phyloP scores from a whole-genome alignment of 164 flowering plant species.

The Buxus sempervirens region DNA sequence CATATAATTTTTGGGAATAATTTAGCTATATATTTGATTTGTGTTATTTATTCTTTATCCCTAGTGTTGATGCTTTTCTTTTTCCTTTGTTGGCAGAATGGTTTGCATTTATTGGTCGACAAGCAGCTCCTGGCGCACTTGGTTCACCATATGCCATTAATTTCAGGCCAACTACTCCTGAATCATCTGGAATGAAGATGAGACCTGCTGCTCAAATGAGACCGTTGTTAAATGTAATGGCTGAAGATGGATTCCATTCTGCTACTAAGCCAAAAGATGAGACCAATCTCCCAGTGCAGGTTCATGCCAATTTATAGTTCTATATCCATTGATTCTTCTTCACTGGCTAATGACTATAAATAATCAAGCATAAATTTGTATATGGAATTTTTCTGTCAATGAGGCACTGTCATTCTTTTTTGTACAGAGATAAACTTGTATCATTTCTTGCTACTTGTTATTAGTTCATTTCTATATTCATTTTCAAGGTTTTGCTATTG shows the following conservation, averaged over 20 bases:
- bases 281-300: conserved; percentile 58
- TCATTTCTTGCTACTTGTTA: neutral
- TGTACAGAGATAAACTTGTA: no score
- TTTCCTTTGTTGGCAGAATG: conserved; percentile 49
- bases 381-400: neutral
- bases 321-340: neutral
- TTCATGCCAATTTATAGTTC: conserved; percentile 17
- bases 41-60: neutral
- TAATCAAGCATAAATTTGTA: no score
- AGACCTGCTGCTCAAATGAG: conserved; percentile 41
- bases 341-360: no score
- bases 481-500: neutral
- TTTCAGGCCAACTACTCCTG: conserved; percentile 48
- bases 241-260: conserved; percentile 36
- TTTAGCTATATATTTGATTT: conserved; percentile 1
- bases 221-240: conserved; percentile 41
- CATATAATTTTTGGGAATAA: no score
- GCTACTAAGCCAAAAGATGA: conserved; percentile 49
- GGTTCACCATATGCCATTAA: conserved; percentile 93
- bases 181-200: conserved; percentile 69
- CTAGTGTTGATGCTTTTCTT: neutral
- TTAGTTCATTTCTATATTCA: no score
- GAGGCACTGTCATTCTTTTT: neutral
- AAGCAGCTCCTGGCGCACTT: conserved; percentile 50
- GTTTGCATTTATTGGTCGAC: conserved; percentile 81